Evolutionary conservation across 2,329 filamentous ascomycete genomes (phyloP), one percentile per base, ranked within the genome.

Genomic region (Colletotrichum shisoi): DNA sequence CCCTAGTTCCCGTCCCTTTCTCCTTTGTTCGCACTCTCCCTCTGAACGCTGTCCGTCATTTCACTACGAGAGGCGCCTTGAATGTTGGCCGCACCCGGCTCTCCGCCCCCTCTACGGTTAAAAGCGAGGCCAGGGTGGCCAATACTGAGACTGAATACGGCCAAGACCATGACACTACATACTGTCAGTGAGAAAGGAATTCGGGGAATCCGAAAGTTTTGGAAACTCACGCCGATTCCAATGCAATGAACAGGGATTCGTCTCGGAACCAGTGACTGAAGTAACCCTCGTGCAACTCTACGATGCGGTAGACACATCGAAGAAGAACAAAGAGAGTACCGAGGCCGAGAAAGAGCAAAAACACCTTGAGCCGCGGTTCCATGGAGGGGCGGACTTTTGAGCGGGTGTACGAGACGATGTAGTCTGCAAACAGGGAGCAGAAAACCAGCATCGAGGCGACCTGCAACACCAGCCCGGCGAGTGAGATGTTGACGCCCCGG

Each of bases 251-350:
- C 1, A 79, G 70, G 0, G 72, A 71, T 70, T 84, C 73, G 46
- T 83, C 74, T 44, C 73, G 74, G 57, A 86, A 83, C 66, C 87
- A 73, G 17, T 78, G 73, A 1, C 84, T 84, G 5, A 70, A 72
- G 77, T 85, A 89, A 2, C 87, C 86, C 37, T 84, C 79, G 51
- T 80, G 81, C 63, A 89, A 73, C 76, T 89, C 87, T 0, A 82
- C 83, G 37, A 88, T 84, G 51, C 87, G 82, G 71, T 87, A 89
- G 34, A 84, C 80, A 56, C 83, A 87, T 27, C 87, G 79, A 8
- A 85, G 80, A 57, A 88, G 81, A 69, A 89, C 84, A 58, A 82
- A 81, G 7, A 88, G 51, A 3, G 85, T 87, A 1, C 85, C 81
- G 3, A 85, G 72, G 1, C 78, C 74, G 12, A 87, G 75, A 27